Evolutionary conservation across 2,329 filamentous ascomycete species (phyloP).

Genomic region (Chrysosphaeria jannelii): DNA sequence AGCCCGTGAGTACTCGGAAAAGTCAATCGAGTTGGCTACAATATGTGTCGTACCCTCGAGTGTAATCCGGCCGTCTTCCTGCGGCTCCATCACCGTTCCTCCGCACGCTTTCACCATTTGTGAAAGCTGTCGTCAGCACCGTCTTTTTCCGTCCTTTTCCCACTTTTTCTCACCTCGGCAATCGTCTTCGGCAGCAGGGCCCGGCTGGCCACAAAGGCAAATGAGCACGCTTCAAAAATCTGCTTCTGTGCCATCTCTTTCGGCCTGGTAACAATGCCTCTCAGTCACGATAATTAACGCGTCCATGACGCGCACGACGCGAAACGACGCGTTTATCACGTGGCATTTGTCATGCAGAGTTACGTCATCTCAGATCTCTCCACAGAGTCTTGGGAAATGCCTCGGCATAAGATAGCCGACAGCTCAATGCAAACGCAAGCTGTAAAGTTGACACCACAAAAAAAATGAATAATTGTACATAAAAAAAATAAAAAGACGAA

Average conservation of each 20-base stretch:
- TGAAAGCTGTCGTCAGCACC: constrained; percentile 12
- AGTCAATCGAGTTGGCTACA: constrained; percentile 53
- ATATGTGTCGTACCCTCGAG: constrained; percentile 22
- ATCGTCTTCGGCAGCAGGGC: constrained; percentile 12
- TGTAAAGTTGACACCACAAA: no score
- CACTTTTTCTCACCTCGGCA: constrained; percentile 11
- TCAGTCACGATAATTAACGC: neutral
- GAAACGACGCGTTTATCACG: no score
- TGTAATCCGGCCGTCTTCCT: constrained; percentile 16
- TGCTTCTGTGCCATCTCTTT: constrained; percentile 8
- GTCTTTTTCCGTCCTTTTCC: no score
- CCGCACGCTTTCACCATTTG: constrained; percentile 17
- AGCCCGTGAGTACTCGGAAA: constrained; percentile 54
- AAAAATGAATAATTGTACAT: no score
- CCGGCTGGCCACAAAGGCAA: constrained; percentile 16
- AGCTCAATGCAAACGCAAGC: no score
- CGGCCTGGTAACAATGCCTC: constrained; percentile 3
- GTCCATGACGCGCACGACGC: no score
- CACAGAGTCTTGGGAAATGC: no score
- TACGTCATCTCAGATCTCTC: no score
- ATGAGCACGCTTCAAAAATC: constrained; percentile 13
- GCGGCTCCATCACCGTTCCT: constrained; percentile 16
- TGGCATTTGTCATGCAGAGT: no score
- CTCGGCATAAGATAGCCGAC: no score
- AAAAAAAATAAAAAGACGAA: no score